A percentile compares a stretch with the other conserved stretches of the same genome.
Conservation (phyloP, 2,329 filamentous ascomycete species). For the Rugonectria rugulosa region DNA sequence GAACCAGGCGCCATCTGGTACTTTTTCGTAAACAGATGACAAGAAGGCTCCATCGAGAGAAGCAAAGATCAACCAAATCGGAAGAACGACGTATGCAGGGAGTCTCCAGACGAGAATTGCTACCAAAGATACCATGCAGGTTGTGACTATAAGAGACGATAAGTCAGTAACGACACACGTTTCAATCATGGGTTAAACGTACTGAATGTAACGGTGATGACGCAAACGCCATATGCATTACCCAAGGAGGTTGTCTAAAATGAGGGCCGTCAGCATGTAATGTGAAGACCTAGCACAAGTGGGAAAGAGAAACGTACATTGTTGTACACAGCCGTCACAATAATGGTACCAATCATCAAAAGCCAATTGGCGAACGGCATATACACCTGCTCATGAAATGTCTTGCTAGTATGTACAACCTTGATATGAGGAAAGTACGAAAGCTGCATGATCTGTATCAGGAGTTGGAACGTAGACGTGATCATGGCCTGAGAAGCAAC, state of each 20-base stretch:
- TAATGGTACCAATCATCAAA: slow-evolving; percentile 74
- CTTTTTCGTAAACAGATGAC: slow-evolving; percentile 72
- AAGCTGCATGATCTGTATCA: slow-evolving; percentile 72
- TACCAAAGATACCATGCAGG: slow-evolving; percentile 74
- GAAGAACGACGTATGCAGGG: slow-evolving; percentile 62
- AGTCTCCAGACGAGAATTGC: slow-evolving; percentile 75
- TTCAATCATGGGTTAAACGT: slow-evolving; percentile 44
- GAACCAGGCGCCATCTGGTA: slow-evolving; percentile 79
- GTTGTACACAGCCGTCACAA: slow-evolving; percentile 75
- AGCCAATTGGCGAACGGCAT: slow-evolving; percentile 79
- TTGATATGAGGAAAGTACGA: slow-evolving; percentile 78
- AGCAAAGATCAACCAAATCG: slow-evolving; percentile 68
- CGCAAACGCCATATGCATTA: slow-evolving; percentile 78
- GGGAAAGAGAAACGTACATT: slow-evolving; percentile 63
- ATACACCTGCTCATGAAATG: slow-evolving; percentile 77
- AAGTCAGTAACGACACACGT: neutral
- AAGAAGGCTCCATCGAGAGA: slow-evolving; percentile 72
- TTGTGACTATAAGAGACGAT: slow-evolving; percentile 54
- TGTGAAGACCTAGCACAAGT: neutral
- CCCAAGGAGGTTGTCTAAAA: slow-evolving; percentile 68
- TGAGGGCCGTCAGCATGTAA: neutral
- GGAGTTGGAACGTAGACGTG: slow-evolving; percentile 71
- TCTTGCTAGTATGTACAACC: slow-evolving; percentile 71
- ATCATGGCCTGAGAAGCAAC: slow-evolving; percentile 82
- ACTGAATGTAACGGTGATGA: slow-evolving; percentile 80